Base-by-base conservation (phyloP, 345 rosid species). In the Camelina sativa region DNA sequence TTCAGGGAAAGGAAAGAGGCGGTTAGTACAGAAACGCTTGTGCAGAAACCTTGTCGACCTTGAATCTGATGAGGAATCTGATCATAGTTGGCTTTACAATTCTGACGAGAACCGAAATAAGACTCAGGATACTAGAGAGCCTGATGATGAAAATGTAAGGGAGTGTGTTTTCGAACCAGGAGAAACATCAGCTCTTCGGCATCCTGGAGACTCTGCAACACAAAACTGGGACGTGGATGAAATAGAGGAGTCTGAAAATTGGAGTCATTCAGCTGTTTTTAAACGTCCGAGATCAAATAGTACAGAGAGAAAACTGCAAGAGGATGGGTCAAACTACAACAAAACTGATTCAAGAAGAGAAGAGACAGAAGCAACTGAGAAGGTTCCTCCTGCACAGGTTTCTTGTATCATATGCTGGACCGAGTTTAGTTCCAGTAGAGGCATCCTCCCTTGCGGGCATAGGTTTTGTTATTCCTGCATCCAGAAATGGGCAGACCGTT, bases 351-450 rank as follows among this genome's bases (percentile, higher is more conserved):
- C 37, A 75, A 78, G 64, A 50, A 60, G 51, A n/a, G 65, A 72
- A 63, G 75, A 72, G 34, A 47, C 22, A 10, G 77, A 37, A 68
- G 81, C 72, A 43, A 75, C 67, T 41, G 76, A 81, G 56, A 58
- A 70, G 55, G 66, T 32, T 32, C 35, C 74, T 68, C 73, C 91
- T 71, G 11, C 69, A 54, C 88, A 88, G 10, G 82, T 90, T 67
- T 90, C 99, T 20, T 95, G 99, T 74, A 87, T 83, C 67, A 95
- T 95, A 84, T 95, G 99, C 73, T 88, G 87, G 94, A 95, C 96
- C 1, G 97, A 91, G 57, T 92, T 89, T 71, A 82, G 93, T 78
- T 74, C 92, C 73, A 95, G 87, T 32, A 90, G 99, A 78, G 99
- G 97, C 62, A 69, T 90, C 54, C 82, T 95, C 82, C 84, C 92